Conservation (phyloP, 768 basidiomycete species). For the Tulasnella sp. region DNA sequence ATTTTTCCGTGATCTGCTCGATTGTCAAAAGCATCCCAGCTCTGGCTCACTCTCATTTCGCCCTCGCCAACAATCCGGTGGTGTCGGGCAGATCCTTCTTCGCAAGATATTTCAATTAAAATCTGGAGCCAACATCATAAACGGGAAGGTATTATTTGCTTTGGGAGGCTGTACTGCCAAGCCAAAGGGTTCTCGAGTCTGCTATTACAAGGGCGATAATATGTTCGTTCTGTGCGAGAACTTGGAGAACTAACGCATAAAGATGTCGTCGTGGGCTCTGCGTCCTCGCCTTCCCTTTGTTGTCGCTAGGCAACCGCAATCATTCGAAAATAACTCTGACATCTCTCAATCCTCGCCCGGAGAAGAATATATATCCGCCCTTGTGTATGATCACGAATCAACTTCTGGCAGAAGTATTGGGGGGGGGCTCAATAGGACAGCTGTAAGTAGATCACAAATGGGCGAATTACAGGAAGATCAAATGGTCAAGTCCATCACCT, state of each 20-base stretch:
- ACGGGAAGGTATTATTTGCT: slow-evolving; percentile 52
- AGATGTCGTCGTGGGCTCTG: too few relatives aligned
- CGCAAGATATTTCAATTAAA: slow-evolving; percentile 60
- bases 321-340: too few relatives aligned
- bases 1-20: slow-evolving; percentile 55
- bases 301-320: too few relatives aligned
- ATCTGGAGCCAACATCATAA: slow-evolving; percentile 59
- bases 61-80: slow-evolving; percentile 42
- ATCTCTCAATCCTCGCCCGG: too few relatives aligned
- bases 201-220: slow-evolving; percentile 79
- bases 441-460: slow-evolving; percentile 31
- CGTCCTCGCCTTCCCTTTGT: too few relatives aligned
- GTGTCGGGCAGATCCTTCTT: slow-evolving; percentile 29
- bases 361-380: too few relatives aligned
- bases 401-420: slow-evolving; percentile 80
- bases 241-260: too few relatives aligned
- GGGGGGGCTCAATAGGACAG: slow-evolving; percentile 72
- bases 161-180: slow-evolving; percentile 28
- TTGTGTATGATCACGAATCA: slow-evolving; percentile 77
- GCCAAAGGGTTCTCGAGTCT: slow-evolving; percentile 67
- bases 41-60: slow-evolving; percentile 49
- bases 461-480: not conserved
- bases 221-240: too few relatives aligned
- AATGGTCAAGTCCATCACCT: too few relatives aligned
- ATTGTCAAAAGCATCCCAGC: slow-evolving; percentile 76